Base-by-base conservation (phyloP, 352 stramenopile species). In the Phytophthora pistaciae region DNA sequence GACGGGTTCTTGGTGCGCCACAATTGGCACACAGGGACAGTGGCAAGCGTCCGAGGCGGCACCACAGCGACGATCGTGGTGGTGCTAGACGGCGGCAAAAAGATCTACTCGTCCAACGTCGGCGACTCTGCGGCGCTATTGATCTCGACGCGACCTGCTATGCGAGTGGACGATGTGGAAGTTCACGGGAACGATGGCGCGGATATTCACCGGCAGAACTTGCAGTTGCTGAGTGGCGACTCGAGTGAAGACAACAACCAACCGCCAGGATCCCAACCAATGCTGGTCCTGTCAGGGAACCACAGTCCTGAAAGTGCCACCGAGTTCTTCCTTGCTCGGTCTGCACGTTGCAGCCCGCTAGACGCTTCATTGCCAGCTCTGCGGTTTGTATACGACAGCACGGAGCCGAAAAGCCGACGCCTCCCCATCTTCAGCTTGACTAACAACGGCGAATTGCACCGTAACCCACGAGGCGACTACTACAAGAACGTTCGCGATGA, bases 401-500 rank as follows among this genome's bases (percentile, higher is more conserved):
- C 59, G 10, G 74, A 81, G 44, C 63, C 67, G 14, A 82, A 81
- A 25, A 73, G 66, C 18, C 72, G 71, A 31, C 77, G 80, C 7
- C 54, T 70, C 25, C 64, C 79, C 0, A 74, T 93, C 10, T 91
- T 91, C 59, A 67, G 75, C 14, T 62, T 80, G 29, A 64, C 49
- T 5, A 71, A 44, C 44, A 62, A 70, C 11, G 80, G 83, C 8
- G 70, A 87, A 5, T n/a, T 92, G 13, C 59, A 62, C 8, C 77
- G 66, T 16, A 84, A 85, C 23, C 48, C 50, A 21, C 63, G 74
- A 21, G 88, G 89, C 44, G 81, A 87, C 54, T 98, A 98, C 74
- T 94, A 85, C 70, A 97, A 97, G 75, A 97, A 97, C 70, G 90
- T 97, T n/a, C 83, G 92, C 33, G 85, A 97, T n/a, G 91, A 98